Evolutionary conservation across 179 eudicot genomes (phyloP).

Genomic region (Gypsophila paniculata): DNA sequence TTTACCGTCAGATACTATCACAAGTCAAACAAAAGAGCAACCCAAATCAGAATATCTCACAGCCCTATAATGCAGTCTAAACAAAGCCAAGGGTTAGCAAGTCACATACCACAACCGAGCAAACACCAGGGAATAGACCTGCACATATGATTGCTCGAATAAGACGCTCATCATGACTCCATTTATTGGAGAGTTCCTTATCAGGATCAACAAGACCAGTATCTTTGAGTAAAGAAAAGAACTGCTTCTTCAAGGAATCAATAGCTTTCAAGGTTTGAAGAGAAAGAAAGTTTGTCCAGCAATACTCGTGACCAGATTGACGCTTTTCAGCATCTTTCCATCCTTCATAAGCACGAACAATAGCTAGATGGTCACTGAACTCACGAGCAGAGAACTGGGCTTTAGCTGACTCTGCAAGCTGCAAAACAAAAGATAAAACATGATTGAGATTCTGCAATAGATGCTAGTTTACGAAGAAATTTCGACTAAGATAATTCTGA

Average conservation of each 20-base stretch:
- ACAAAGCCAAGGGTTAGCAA: slow-evolving; percentile 5
- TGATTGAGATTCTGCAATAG: slow-evolving; percentile 7
- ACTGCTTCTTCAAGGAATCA: slow-evolving; percentile 91
- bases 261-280: slow-evolving; percentile 97
- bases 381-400: slow-evolving; percentile 97
- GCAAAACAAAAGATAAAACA: slow-evolving; percentile 22
- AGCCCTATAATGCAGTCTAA: neutral
- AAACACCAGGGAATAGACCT: slow-evolving; percentile 92
- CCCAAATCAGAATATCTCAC: neutral
- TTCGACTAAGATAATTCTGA: neutral
- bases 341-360: slow-evolving; percentile 99
- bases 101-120: slow-evolving; percentile 83
- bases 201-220: slow-evolving; percentile 64
- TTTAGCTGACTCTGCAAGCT: slow-evolving; percentile 95
- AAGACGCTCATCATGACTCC: slow-evolving; percentile 83
- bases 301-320: slow-evolving; percentile 85
- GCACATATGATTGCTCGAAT: slow-evolving; percentile 96
- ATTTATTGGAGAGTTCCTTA: slow-evolving; percentile 54
- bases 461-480: slow-evolving; percentile 1
- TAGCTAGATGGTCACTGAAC: slow-evolving; percentile 99
- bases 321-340: slow-evolving; percentile 95
- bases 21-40: slow-evolving; percentile 2
- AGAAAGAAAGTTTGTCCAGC: slow-evolving; percentile 98
- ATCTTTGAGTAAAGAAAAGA: slow-evolving; percentile 68
- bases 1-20: neutral